Evolutionary conservation across 106 monocot species (phyloP), one percentile per base, ranked within the genome.

Genomic region (Dioscorea zingiberensis): DNA sequence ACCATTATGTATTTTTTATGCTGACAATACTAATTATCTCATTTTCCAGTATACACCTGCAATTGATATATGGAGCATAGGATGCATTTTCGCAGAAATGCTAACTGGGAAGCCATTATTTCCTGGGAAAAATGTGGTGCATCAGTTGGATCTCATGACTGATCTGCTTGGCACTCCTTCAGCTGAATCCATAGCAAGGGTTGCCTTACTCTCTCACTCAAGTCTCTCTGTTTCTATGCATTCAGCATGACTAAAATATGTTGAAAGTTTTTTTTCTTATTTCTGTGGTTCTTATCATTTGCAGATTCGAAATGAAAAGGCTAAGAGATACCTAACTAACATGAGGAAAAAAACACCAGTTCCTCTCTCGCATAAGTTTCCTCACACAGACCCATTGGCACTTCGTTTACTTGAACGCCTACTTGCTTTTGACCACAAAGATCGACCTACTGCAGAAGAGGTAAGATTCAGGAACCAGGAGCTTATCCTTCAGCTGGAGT

Each of bases 51-150:
- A 85, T 60, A 81, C 85, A 4, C 85, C 85, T 58, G 81, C 85
- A 47, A 75, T 85, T 65, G 85, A 85, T 69, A 85, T 85, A 18
- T 85, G 85, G 85, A 85, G 85, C 74, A 85, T 85, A 75, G 85
- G 85, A 69, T 85, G 85, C 61, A 85, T 85, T 63, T 85, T 81
- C 75, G 85, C 85, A 27, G 85, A 85, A 68, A 47, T 85, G 65
- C 71, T 85, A 17, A 78, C 72, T 4, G 78, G 81, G 12, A 77
- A 63, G 59, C 85, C 85, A 14, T 61, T 85, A 58, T 85, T 85
- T 81, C 85, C 85, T 72, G 85, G 85, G 26, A 85, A 81, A 65
- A 85, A 85, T 78, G 85, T 85, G 15, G 85, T 85, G 45, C 85
- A 85, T 68, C 85, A 85, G 67, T 78, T 85, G 60, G 85, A 85